phyloP scores from a whole-genome alignment of 768 basidiomycete species.

The Leccinum variicolor region DNA sequence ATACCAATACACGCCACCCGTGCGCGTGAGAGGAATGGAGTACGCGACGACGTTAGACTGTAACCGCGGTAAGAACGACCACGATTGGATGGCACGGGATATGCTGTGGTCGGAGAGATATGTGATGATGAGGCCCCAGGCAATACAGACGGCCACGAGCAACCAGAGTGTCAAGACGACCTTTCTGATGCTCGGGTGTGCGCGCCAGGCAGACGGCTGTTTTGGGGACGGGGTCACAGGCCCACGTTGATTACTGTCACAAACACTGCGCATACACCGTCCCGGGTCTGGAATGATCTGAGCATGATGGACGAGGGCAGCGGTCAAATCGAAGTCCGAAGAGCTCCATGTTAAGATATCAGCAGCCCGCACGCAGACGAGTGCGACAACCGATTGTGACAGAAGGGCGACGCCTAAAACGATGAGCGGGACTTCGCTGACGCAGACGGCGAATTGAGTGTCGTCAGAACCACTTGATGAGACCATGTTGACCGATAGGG shows the following conservation, averaged over 20 bases:
- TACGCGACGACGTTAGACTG: constrained; percentile 21
- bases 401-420: constrained; percentile 25
- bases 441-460: constrained; percentile 9
- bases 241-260: not conserved
- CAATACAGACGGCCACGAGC: constrained; percentile 18
- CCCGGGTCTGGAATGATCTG: constrained; percentile 17
- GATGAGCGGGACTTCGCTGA: constrained; percentile 26
- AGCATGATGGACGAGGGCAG: constrained; percentile 28
- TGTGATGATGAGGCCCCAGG: constrained; percentile 20
- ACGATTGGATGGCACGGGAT: constrained; percentile 4
- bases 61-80: constrained; percentile 28
- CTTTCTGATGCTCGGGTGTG: constrained; percentile 22
- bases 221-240: constrained; percentile 12
- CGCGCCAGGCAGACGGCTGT: constrained; percentile 29
- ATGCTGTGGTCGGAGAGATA: constrained; percentile 6
- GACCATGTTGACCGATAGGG: constrained; percentile 12
- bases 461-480: constrained; percentile 11
- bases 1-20: constrained; percentile 16
- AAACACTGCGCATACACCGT: constrained; percentile 28
- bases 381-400: constrained; percentile 23
- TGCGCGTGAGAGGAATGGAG: constrained; percentile 18
- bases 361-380: constrained; percentile 18
- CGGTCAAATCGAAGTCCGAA: constrained; percentile 29
- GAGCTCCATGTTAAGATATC: constrained; percentile 33
- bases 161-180: constrained; percentile 23